A percentile compares a stretch with the other conserved stretches of the same genome.
These are phyloP conservation scores for Hypholoma fasciculare DNA, from an alignment of 768 basidiomycete genomes.

Conservation along the genomic window DNA sequence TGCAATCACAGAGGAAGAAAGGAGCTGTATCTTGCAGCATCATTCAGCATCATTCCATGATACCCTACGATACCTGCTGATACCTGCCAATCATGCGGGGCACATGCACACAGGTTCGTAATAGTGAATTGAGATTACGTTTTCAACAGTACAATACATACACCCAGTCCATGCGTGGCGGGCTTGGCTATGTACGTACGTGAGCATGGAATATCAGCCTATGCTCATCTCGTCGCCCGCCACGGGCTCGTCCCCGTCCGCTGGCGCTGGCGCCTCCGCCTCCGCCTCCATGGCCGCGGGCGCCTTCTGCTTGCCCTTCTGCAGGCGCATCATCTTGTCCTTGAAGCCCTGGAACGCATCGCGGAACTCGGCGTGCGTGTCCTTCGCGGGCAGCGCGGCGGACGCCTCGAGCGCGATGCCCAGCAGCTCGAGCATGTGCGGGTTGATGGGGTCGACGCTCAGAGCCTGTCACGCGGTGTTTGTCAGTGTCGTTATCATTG, in stretches of 20 bases:
- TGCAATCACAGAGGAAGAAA: too few relatives aligned
- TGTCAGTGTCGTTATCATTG: neutral
- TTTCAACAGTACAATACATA: neutral
- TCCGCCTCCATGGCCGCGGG: slow-evolving; percentile 13
- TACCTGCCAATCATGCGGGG: neutral
- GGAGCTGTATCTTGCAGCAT: too few relatives aligned
- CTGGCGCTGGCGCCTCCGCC: slow-evolving; percentile 18
- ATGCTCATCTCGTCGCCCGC: slow-evolving; percentile 23
- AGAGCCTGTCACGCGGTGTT: slow-evolving; percentile 49
- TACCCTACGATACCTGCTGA: too few relatives aligned
- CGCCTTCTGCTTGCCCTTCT: slow-evolving; percentile 18
- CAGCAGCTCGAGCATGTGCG: slow-evolving; percentile 77
- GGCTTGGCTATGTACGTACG: neutral
- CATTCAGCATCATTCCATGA: too few relatives aligned
- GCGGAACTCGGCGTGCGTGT: slow-evolving; percentile 27
- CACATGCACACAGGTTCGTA: neutral
- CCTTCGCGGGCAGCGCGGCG: slow-evolving; percentile 14
- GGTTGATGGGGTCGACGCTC: slow-evolving; percentile 81
- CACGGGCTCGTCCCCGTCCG: slow-evolving; percentile 12
- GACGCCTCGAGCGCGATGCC: slow-evolving; percentile 74
- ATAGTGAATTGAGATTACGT: neutral
- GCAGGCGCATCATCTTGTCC: slow-evolving; percentile 21
- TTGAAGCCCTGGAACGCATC: slow-evolving; percentile 28
- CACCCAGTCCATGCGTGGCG: neutral
- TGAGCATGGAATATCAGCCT: slow-evolving; percentile 8